Conservation (phyloP, 225 moss, liverwort and hornwort species). For the Lunularia cruciata region DNA sequence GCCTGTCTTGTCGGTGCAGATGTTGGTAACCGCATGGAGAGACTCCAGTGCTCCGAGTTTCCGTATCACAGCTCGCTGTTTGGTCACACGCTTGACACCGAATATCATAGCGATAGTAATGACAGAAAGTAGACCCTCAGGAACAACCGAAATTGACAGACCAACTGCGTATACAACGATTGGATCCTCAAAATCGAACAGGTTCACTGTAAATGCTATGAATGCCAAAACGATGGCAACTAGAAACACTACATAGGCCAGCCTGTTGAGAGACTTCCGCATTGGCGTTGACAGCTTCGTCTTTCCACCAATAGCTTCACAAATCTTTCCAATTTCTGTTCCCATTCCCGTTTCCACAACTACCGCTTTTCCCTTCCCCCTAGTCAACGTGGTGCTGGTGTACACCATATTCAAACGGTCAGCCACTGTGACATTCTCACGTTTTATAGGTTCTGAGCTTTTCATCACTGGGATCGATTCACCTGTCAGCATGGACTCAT, state of each 20-base stretch:
- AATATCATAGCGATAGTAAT: conserved; percentile 8
- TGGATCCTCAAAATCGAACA: neutral
- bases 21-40: conserved; percentile 45
- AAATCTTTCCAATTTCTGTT: conserved; percentile 49
- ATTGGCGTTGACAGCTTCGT: conserved; percentile 35
- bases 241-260: no score
- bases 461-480: neutral
- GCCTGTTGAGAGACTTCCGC: conserved; percentile 7
- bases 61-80: conserved; percentile 33
- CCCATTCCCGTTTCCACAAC: conserved; percentile 43
- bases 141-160: neutral
- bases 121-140: neutral
- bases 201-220: no score
- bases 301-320: conserved; percentile 41
- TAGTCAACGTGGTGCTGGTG: conserved; percentile 29
- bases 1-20: conserved; percentile 54
- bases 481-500: conserved; percentile 37
- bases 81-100: conserved; percentile 45
- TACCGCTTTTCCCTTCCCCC: conserved; percentile 45
- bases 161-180: neutral
- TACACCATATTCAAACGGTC: conserved; percentile 1
- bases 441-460: neutral
- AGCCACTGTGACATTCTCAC: neutral
- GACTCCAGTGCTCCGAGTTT: conserved; percentile 52
- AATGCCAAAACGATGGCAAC: no score